A percentile compares a stretch with the other conserved stretches of the same genome.
Conservation (phyloP, 352 stramenopile species). For the Phytophthora pluvialis region DNA sequence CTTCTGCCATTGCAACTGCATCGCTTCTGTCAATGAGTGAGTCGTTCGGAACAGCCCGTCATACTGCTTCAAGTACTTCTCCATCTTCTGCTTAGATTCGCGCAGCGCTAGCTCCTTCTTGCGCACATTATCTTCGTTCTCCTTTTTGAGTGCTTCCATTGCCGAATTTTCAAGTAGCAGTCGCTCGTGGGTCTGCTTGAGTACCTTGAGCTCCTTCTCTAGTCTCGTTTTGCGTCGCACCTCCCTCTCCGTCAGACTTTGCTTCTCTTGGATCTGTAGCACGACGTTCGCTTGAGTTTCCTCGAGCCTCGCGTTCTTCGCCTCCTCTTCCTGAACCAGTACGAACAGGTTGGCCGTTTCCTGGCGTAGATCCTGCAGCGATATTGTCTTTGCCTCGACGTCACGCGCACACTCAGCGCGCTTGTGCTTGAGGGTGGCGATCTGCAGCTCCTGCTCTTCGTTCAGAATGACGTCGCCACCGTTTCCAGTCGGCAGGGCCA, state of each 20-base stretch:
- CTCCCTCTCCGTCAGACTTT: slow-evolving; percentile 65
- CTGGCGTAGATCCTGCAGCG: slow-evolving; percentile 66
- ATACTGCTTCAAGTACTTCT: slow-evolving; percentile 90
- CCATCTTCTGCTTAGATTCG: slow-evolving; percentile 88
- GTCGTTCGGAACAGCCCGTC: slow-evolving; percentile 84
- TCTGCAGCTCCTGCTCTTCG: slow-evolving; percentile 75
- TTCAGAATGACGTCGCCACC: slow-evolving; percentile 60
- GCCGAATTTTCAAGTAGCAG: slow-evolving; percentile 46
- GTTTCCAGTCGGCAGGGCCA: slow-evolving; percentile 50
- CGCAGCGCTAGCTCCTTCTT: slow-evolving; percentile 79
- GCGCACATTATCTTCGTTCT: slow-evolving; percentile 64
- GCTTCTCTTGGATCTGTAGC: slow-evolving; percentile 66
- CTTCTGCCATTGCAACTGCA: slow-evolving; percentile 84
- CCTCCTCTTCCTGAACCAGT: slow-evolving; percentile 68
- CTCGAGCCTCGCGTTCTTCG: slow-evolving; percentile 64
- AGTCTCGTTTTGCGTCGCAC: slow-evolving; percentile 66
- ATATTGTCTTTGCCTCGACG: slow-evolving; percentile 72
- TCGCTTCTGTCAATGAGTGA: slow-evolving; percentile 77
- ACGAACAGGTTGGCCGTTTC: slow-evolving; percentile 73
- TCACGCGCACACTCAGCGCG: slow-evolving; percentile 71
- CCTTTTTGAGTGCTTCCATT: slow-evolving; percentile 55
- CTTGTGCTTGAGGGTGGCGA: slow-evolving; percentile 75
- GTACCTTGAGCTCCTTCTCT: slow-evolving; percentile 72
- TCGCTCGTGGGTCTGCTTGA: slow-evolving; percentile 70
- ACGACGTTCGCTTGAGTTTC: slow-evolving; percentile 51